Conservation (phyloP, 441 rosid genomes). For the Populus hybrid region DNA sequence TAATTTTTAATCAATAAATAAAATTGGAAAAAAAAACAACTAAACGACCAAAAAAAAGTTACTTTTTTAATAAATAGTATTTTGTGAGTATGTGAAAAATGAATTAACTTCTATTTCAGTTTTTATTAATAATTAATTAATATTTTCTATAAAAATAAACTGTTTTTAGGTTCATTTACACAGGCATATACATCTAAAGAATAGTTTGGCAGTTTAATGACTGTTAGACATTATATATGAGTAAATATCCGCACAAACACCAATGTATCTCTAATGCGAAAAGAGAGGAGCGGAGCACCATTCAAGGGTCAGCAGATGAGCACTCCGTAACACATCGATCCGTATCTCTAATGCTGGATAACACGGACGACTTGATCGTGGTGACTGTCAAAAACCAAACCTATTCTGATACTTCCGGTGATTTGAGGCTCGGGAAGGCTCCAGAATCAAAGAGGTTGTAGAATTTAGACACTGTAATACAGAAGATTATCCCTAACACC, state of each 20-base stretch:
- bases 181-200: background rate
- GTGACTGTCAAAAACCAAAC: constrained; percentile 25
- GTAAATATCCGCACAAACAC: constrained; percentile 30
- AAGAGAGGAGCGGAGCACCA: constrained; percentile 20
- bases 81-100: too few relatives aligned
- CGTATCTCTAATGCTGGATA: constrained; percentile 15
- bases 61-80: too few relatives aligned
- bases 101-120: too few relatives aligned
- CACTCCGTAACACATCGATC: constrained; percentile 3
- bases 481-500: constrained; percentile 9
- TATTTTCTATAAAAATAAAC: too few relatives aligned
- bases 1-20: too few relatives aligned
- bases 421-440: constrained; percentile 28
- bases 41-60: too few relatives aligned
- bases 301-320: constrained; percentile 6
- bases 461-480: background rate
- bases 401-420: constrained; percentile 23
- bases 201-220: constrained; percentile 26
- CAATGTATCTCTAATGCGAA: constrained; percentile 21
- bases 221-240: constrained; percentile 14
- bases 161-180: too few relatives aligned
- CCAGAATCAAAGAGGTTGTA: constrained; percentile 11
- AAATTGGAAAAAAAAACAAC: too few relatives aligned
- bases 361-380: constrained; percentile 25
- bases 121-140: too few relatives aligned